Evolutionary conservation across 2,329 filamentous ascomycete genomes (phyloP).

Genomic region (Talaromyces sp.): DNA sequence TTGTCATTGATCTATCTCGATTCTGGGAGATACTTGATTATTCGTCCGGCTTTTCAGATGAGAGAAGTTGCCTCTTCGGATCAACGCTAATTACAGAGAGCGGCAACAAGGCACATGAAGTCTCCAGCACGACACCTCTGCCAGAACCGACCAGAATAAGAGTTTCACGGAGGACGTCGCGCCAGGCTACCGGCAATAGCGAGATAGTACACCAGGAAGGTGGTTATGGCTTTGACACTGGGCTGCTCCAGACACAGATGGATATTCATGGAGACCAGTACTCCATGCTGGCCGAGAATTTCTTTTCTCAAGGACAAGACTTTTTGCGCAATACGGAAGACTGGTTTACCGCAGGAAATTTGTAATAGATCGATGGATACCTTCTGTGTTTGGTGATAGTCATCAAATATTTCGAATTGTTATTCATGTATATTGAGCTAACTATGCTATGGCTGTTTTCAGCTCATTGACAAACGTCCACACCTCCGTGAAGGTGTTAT

Average conservation of each 20-base stretch:
- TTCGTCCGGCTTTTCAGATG: slow-evolving; percentile 37
- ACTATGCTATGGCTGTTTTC: slow-evolving; percentile 22
- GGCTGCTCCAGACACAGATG: slow-evolving; percentile 22
- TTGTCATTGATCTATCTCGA: slow-evolving; percentile 43
- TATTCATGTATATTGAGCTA: background rate
- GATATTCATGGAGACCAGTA: slow-evolving; percentile 38
- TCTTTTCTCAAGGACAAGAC: slow-evolving; percentile 44
- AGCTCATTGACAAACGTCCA: slow-evolving; percentile 48
- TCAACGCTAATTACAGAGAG: slow-evolving; percentile 33
- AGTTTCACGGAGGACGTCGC: slow-evolving; percentile 16
- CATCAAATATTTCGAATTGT: background rate
- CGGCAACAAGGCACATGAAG: slow-evolving; percentile 28
- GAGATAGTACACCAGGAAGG: slow-evolving; percentile 16
- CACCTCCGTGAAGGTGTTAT: slow-evolving; percentile 73
- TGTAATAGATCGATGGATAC: slow-evolving; percentile 18
- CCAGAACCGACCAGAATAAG: slow-evolving; percentile 40
- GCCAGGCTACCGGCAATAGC: slow-evolving; percentile 20
- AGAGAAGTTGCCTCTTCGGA: slow-evolving; percentile 37
- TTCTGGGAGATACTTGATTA: slow-evolving; percentile 50
- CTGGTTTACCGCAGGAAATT: slow-evolving; percentile 32
- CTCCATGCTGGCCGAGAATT: slow-evolving; percentile 45
- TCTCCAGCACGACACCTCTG: slow-evolving; percentile 41
- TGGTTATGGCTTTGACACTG: slow-evolving; percentile 17
- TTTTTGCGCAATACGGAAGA: slow-evolving; percentile 37
- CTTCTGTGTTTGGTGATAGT: background rate